These are phyloP conservation scores for Pyrenophora graminea DNA, from an alignment of 2,329 filamentous ascomycete species.

Conservation along the genomic window DNA sequence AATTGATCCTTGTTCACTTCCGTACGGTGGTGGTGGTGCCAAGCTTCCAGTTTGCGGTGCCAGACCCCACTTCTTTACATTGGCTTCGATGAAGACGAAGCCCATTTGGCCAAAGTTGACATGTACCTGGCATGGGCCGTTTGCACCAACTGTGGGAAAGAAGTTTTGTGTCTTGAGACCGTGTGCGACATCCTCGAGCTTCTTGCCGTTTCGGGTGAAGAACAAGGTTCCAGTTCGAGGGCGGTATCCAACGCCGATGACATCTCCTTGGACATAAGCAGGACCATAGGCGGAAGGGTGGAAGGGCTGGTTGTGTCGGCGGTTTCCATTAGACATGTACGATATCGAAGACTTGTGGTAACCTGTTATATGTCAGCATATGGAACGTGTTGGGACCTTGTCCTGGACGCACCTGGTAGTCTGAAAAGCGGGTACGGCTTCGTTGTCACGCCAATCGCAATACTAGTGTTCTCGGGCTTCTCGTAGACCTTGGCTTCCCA, in stretches of 20 bases:
- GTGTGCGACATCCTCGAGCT: constrained; percentile 90
- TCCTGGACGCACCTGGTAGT: constrained; percentile 72
- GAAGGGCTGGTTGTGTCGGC: constrained; percentile 93
- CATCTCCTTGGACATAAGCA: constrained; percentile 86
- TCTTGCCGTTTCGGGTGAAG: constrained; percentile 98
- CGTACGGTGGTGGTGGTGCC: constrained; percentile 93
- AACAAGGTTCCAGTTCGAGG: constrained; percentile 94
- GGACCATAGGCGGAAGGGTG: constrained; percentile 78
- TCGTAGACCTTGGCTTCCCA: constrained; percentile 99
- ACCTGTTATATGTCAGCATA: constrained; percentile 57
- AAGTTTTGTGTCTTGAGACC: constrained; percentile 95
- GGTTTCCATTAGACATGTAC: constrained; percentile 84
- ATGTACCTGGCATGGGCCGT: constrained; percentile 88
- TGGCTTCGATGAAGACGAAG: constrained; percentile 98
- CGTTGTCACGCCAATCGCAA: constrained; percentile 92
- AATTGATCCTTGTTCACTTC: constrained; percentile 95
- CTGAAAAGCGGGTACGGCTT: constrained; percentile 97
- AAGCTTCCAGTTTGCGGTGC: constrained; percentile 94
- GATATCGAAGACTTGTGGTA: constrained; percentile 92
- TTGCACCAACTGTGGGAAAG: constrained; percentile 96
- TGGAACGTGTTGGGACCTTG: neutral
- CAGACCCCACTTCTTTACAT: constrained; percentile 99
- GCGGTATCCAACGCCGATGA: constrained; percentile 92
- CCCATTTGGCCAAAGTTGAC: constrained; percentile 98
- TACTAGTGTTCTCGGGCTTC: constrained; percentile 83